Evolutionary conservation across 2,329 filamentous ascomycete species (phyloP).

Genomic region (Xylariaceae sp.): DNA sequence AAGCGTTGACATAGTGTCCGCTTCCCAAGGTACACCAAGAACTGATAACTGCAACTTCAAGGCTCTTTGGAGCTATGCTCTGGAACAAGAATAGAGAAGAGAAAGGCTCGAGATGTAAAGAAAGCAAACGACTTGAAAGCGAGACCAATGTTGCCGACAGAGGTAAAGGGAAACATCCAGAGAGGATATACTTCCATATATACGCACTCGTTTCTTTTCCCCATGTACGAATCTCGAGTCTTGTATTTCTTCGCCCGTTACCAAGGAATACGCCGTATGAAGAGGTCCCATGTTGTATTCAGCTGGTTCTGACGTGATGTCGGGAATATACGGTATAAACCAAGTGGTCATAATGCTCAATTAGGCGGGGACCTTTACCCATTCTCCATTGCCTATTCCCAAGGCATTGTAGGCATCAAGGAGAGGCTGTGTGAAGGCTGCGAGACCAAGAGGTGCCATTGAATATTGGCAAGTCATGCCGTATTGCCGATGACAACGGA

Average conservation of each 20-base stretch:
- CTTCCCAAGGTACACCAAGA: neutral
- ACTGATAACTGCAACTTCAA: neutral
- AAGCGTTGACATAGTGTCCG: constrained; percentile 1
- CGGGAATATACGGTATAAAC: neutral
- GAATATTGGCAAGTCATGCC: neutral
- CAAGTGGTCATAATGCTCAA: neutral
- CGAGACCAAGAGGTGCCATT: neutral
- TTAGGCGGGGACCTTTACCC: neutral
- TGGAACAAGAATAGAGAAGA: neutral
- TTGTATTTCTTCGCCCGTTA: neutral
- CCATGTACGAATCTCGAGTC: too few relatives aligned
- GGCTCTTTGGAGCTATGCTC: neutral
- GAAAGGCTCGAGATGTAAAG: neutral
- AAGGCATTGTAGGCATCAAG: neutral
- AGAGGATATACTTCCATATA: neutral
- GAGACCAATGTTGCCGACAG: neutral
- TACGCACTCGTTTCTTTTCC: too few relatives aligned
- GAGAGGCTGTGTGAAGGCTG: neutral
- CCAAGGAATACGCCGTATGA: neutral
- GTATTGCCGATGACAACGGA: neutral
- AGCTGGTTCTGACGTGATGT: neutral
- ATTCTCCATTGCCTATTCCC: neutral
- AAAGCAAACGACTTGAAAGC: neutral
- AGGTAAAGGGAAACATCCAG: neutral
- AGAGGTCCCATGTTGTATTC: neutral